Base-by-base conservation (phyloP, 352 stramenopile species). In the Pythium rhizo-oryzae region DNA sequence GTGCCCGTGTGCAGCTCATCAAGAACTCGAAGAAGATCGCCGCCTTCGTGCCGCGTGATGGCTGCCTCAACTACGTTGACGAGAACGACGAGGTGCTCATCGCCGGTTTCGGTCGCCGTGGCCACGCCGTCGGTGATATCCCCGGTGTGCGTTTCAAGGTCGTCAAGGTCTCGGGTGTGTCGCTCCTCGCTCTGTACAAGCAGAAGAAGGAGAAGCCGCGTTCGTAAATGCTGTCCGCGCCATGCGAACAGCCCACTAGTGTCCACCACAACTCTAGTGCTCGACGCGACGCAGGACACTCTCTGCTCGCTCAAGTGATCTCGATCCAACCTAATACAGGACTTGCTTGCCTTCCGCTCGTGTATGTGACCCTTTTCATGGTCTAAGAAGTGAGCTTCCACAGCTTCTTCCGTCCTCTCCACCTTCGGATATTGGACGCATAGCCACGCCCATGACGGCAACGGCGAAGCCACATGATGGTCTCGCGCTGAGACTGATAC, bases 1-100 rank as follows among this genome's bases (percentile, higher is more conserved):
- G 97, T 78, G 97, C 98, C 46, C 97, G 98, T 86, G 98, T 99
- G 67, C 98, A 99, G 89, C 88, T 99, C 44, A 99, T 99, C 89
- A 99, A 99, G 97, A 99, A 99, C 85, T 98, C 97, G 76, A 99
- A 99, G 97, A 99, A 99, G 92, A 99, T 99, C 83, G 98, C 98
- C 25, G 98, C 98, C 69, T 99, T 99, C 90, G 98, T 99, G 70
- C 98, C 98, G 61, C 93, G 97, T 55, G 98, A 99, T 97, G 98
- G 98, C 90, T 99, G 97, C 89, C 86, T 99, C 75, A 99, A 99
- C 94, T 99, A 98, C 84, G 95, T 99, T 67, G 98, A 99, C 81
- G 97, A 99, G 85, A 99, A 99, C 87, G 98, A 99, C 85, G 98
- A 99, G 91, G 98, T 99, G 47, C 85, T 99, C 60, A 99, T 99